A percentile compares a stretch with the other conserved stretches of the same genome.
phyloP scores from a whole-genome alignment of 2,329 filamentous ascomycete genomes.

The Coniella lustricola region DNA sequence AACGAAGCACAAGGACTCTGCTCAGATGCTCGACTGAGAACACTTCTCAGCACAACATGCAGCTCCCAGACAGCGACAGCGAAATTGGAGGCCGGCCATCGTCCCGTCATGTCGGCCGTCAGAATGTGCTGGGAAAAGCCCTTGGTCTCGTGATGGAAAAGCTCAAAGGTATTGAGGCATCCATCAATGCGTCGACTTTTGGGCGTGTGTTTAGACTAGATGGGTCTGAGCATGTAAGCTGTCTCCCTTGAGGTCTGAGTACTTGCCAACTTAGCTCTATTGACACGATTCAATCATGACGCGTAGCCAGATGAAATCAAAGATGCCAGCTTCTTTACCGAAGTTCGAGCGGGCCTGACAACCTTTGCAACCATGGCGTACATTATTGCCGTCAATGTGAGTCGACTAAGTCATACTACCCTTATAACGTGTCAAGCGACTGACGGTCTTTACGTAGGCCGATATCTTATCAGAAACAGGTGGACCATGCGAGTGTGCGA shows the following conservation, averaged over 20 bases:
- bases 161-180: conserved; percentile 21
- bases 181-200: conserved; percentile 33
- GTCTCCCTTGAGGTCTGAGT: not conserved
- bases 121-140: conserved; percentile 5
- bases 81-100: conserved; percentile 6
- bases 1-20: not conserved
- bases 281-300: not conserved
- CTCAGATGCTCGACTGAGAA: not conserved
- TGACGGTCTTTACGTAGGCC: conserved; percentile 39
- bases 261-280: not conserved
- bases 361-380: conserved; percentile 81
- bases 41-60: not conserved
- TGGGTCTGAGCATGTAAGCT: conserved; percentile 47
- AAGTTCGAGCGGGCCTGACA: conserved; percentile 71
- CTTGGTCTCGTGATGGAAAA: conserved; percentile 15
- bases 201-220: conserved; percentile 56
- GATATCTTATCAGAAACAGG: conserved; percentile 69
- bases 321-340: conserved; percentile 65
- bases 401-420: conserved; percentile 26
- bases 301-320: conserved; percentile 58
- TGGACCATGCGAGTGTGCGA: conserved; percentile 65
- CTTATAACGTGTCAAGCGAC: not conserved
- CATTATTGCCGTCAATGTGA: conserved; percentile 66
- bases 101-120: conserved; percentile 4
- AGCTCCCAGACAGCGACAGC: not conserved